Conservation (phyloP, 306 rosid genomes). For the Rubus parviflorus region DNA sequence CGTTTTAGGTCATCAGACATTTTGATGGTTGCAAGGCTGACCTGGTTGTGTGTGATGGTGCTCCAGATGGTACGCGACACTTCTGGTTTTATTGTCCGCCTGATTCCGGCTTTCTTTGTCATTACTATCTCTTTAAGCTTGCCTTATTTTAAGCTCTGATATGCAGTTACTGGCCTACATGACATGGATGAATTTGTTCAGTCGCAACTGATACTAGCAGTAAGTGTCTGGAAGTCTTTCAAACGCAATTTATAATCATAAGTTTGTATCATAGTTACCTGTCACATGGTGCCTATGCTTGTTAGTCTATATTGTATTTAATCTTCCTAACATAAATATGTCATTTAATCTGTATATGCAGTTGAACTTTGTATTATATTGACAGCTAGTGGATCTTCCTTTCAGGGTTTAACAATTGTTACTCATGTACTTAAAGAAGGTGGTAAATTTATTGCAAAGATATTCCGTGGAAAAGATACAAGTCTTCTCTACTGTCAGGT, state of each 20-base stretch:
- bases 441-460: conserved; percentile 91
- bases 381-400: conserved; percentile 21
- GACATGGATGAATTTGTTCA: conserved; percentile 99
- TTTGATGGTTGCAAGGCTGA: conserved; percentile 99
- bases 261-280: conserved; percentile 4
- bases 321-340: not conserved
- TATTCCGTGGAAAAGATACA: conserved; percentile 94
- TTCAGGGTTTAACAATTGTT: conserved; percentile 94
- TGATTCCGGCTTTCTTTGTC: conserved; percentile 5
- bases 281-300: not conserved
- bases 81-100: conserved; percentile 11
- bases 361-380: conserved; percentile 23
- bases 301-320: not conserved
- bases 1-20: conserved; percentile 75
- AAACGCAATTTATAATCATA: not conserved
- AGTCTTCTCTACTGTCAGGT: conserved; percentile 97
- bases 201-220: conserved; percentile 95
- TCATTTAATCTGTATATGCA: not conserved
- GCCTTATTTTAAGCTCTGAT: conserved; percentile 17
- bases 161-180: conserved; percentile 97
- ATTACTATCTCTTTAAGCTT: conserved; percentile 1
- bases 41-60: conserved; percentile 98
- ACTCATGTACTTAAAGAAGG: conserved; percentile 92
- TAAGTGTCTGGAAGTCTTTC: conserved; percentile 38
- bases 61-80: conserved; percentile 79